Base-by-base conservation (phyloP, 2,329 filamentous ascomycete genomes). In the Cladophialophora psammophila region DNA sequence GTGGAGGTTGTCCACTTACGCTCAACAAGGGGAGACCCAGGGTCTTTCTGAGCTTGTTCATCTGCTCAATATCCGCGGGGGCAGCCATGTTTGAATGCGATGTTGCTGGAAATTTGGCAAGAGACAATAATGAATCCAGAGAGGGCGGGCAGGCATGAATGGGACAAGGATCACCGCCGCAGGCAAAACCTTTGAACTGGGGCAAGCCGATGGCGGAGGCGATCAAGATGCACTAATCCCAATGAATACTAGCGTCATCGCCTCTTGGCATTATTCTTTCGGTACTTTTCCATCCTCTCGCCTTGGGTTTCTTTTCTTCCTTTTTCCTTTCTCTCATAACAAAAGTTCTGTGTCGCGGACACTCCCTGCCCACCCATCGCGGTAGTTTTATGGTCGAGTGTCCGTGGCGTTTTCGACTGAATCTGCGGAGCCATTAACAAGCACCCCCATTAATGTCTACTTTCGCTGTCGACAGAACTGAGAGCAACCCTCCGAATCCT, bases 41-140 rank as follows among this genome's bases (percentile, higher is more conserved):
- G 66, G 65, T 71, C 68, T 73, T 73, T 48, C 72, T 67, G 66
- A 73, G 70, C 67, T 72, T 73, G 71, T 73, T 73, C 71, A 73
- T 73, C 68, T 73, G 70, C 61, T 73, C 72, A 50, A 73, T 70
- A 50, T 72, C 67, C 52, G 59, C 59, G 13, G 72, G 60, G 45
- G 71, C 60, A 40, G 71, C 65, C 72, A 73, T 73, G 65, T 32
- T 70, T 65, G 48, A 26, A 35, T n/a, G 18, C 5, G 35, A 8
- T 20, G 40, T 15, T 32, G 7, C 52, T 26, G 36, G 9, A 38
- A 48, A 50, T 38, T 26, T 12, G 10, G 9, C 31, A 13, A 35
- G 38, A 52, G 10, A 18, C 12, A 38, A 12, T 6, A 26, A 13
- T 13, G n/a, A 34, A 13, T 36, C 18, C 10, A 12, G 32, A 35